Evolutionary conservation across 495 filamentous ascomycete species (phyloP).

Genomic region (Penicillium alfredii): DNA sequence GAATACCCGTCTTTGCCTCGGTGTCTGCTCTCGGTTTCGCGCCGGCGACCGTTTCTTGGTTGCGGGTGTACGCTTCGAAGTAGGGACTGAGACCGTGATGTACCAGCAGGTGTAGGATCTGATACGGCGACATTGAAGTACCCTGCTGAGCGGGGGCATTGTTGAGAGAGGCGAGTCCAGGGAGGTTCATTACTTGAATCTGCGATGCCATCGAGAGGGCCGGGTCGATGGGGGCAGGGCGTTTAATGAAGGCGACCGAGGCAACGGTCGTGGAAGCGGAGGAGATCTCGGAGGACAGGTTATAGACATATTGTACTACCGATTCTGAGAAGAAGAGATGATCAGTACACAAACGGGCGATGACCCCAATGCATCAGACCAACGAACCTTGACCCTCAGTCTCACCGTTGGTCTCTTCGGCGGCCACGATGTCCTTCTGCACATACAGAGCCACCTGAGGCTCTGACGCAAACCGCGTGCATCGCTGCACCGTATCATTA

Average conservation of each 20-base stretch:
- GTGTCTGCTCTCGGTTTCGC: conserved; percentile 67
- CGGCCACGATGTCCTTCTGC: conserved; percentile 66
- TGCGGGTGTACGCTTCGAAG: conserved; percentile 90
- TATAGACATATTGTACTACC: conserved; percentile 58
- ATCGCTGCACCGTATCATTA: conserved; percentile 76
- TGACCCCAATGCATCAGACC: conserved; percentile 5
- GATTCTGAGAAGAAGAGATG: conserved; percentile 16
- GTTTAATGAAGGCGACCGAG: conserved; percentile 85
- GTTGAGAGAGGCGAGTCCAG: conserved; percentile 63
- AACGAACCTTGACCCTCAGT: conserved; percentile 40
- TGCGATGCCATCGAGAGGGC: conserved; percentile 71
- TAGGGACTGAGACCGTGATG: conserved; percentile 86
- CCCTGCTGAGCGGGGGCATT: conserved; percentile 60
- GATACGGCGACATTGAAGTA: conserved; percentile 74
- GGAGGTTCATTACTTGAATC: conserved; percentile 86
- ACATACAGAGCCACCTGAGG: conserved; percentile 83
- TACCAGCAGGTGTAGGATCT: conserved; percentile 80
- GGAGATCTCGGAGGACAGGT: conserved; percentile 72
- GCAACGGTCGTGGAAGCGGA: conserved; percentile 71
- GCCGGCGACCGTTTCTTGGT: conserved; percentile 61
- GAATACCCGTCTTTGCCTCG: conserved; percentile 87
- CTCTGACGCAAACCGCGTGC: conserved; percentile 83
- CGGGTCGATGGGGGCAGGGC: conserved; percentile 77
- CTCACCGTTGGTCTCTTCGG: conserved; percentile 47
- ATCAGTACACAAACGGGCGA: conserved; percentile 10